Evolutionary conservation across 768 basidiomycete species (phyloP), one percentile per base, ranked within the genome.

Genomic region (Mycena polygramma): DNA sequence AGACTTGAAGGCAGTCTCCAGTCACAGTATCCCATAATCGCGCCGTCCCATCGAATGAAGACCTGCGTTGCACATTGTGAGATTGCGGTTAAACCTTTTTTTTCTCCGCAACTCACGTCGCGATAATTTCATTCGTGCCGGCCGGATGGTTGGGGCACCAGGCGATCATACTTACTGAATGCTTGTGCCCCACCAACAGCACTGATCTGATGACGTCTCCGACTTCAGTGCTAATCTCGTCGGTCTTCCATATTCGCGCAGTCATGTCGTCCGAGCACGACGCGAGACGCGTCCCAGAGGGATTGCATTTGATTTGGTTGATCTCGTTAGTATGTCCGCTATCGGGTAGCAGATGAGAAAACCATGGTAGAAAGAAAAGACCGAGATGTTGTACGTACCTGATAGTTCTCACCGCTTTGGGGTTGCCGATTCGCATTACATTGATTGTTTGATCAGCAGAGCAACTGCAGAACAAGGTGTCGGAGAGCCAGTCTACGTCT

Each of bases 251-350:
- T 74, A 95, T 86, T 45, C 92, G 89, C 22, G 92, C 91, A 0
- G 93, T 94, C 71, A 83, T 82, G 72, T 96, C 94, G 75, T 96
- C 94, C 0, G 94, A 94, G 77, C 93, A 94, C 7, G 93, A 92
- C 15, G 93, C 93, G 52, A 96, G 76, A 49, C 87, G 86, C 37
- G 91, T 93, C 45, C 87, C 82, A n/a, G 86, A 81, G 19, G 87
- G 82, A 69, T 92, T 94, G 72, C 87, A 88, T 77, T 89, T 91
- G 58, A 95, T 86, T 77, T 93, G 90, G 75, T 94, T 95, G 71
- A 96, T 86, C 77, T 96, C 94, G 67, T 90, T 87, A 22, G 81
- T 83, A 73, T 96, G 94, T 1, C 93, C 94, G 45, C 92, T 94
- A 70, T 17, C 55, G n/a, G n/a, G n/a, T n/a, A n/a, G n/a, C n/a